These are phyloP conservation scores for Fraxinus nigra DNA, from an alignment of 305 asterid genomes.

Conservation along the genomic window DNA sequence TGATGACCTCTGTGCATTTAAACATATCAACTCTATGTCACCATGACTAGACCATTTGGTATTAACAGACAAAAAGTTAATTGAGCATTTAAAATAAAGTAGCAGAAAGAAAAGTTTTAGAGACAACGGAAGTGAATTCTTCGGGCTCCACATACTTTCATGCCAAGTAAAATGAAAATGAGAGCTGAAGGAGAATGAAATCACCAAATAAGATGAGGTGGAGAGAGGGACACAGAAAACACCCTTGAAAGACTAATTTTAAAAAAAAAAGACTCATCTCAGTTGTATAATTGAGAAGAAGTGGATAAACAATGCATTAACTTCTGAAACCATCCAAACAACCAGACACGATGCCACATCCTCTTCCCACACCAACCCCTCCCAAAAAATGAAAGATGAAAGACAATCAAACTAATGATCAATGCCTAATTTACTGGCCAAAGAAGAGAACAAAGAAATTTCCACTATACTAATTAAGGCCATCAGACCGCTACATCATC, in stretches of 20 bases:
- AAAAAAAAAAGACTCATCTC: background rate
- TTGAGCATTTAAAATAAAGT: background rate
- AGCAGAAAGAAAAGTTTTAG: slow-evolving; percentile 5
- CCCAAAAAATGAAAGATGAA: background rate
- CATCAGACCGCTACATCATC: background rate
- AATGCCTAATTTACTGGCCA: background rate
- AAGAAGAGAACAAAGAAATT: background rate
- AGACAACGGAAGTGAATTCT: background rate
- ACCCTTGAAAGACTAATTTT: background rate
- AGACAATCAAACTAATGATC: background rate
- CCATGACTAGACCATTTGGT: background rate
- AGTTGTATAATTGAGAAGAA: background rate
- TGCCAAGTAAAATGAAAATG: background rate
- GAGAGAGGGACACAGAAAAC: background rate
- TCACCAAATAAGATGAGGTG: background rate
- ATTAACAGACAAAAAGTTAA: slow-evolving; percentile 6
- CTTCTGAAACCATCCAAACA: background rate
- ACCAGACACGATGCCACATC: background rate
- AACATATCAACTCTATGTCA: slow-evolving; percentile 18
- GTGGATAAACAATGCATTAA: background rate
- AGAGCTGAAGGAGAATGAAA: background rate
- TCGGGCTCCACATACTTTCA: background rate
- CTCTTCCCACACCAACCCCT: background rate
- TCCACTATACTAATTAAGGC: background rate
- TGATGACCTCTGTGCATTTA: slow-evolving; percentile 61